A percentile compares a stretch with the other conserved stretches of the same genome.
phyloP scores from a whole-genome alignment of 2,329 filamentous ascomycete genomes.

The Amauroascus verrucosus region DNA sequence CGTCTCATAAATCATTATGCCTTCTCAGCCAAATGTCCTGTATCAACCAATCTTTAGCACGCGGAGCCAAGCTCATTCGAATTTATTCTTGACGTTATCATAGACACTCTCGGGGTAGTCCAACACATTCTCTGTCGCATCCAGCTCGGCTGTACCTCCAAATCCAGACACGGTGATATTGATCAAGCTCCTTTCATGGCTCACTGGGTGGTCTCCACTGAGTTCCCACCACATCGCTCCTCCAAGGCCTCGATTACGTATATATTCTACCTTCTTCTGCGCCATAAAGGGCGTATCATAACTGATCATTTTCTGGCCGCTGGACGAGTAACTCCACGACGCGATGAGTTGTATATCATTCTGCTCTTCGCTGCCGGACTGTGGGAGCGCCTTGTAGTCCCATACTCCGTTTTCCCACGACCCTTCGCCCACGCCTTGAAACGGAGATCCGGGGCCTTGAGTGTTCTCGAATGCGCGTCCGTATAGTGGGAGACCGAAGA shows the following conservation, averaged over 20 bases:
- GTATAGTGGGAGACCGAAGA: slow-evolving; percentile 86
- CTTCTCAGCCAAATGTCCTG: too few species aligned
- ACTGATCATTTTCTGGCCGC: slow-evolving; percentile 54
- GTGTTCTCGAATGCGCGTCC: slow-evolving; percentile 77
- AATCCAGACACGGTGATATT: slow-evolving; percentile 11
- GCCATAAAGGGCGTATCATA: slow-evolving; percentile 66
- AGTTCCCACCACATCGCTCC: slow-evolving; percentile 98
- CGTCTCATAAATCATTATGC: too few species aligned
- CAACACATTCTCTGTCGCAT: slow-evolving; percentile 12
- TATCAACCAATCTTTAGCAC: not conserved
- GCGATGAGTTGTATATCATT: slow-evolving; percentile 54
- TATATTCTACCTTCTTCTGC: slow-evolving; percentile 58
- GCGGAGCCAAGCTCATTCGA: not conserved
- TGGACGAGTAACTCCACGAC: slow-evolving; percentile 61
- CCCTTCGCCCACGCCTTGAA: slow-evolving; percentile 62
- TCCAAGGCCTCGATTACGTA: slow-evolving; percentile 57
- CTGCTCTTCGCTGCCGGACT: slow-evolving; percentile 51
- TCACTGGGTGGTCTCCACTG: slow-evolving; percentile 51
- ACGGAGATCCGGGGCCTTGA: slow-evolving; percentile 60
- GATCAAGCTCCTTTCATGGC: slow-evolving; percentile 13
- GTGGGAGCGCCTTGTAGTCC: slow-evolving; percentile 79
- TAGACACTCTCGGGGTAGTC: slow-evolving; percentile 13
- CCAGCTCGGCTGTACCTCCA: slow-evolving; percentile 11
- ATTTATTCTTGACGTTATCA: slow-evolving; percentile 14
- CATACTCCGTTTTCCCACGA: slow-evolving; percentile 77